Percentiles rank a stretch among this genome's conserved stretches.
Evolutionary conservation across 305 asterid genomes (phyloP).

Genomic region (Fraxinus albicans): DNA sequence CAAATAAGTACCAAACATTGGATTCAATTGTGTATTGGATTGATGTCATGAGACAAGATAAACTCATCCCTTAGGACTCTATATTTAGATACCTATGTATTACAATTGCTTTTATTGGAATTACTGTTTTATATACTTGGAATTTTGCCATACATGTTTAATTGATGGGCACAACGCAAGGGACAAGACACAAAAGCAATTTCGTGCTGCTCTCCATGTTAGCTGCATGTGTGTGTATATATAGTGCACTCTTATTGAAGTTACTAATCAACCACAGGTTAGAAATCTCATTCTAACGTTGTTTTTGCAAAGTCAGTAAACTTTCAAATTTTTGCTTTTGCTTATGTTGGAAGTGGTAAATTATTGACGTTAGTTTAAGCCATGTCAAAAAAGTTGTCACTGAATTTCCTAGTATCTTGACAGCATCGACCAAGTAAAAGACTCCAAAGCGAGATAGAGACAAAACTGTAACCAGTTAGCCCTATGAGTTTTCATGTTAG

Average conservation of each 20-base stretch:
- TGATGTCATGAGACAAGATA: conserved; percentile 66
- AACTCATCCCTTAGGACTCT: conserved; percentile 41
- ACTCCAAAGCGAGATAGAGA: neutral
- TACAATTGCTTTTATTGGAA: neutral
- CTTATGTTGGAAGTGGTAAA: neutral
- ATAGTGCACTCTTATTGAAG: neutral
- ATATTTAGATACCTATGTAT: neutral
- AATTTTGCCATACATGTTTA: neutral
- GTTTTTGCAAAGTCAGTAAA: no score
- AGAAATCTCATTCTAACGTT: neutral
- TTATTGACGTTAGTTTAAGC: neutral
- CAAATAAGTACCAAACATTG: conserved; percentile 48
- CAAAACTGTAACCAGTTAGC: neutral
- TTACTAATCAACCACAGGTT: neutral
- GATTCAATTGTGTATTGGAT: conserved; percentile 77
- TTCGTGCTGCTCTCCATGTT: neutral
- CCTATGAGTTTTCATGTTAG: neutral
- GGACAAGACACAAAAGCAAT: neutral
- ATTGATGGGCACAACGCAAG: neutral
- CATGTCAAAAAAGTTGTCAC: neutral
- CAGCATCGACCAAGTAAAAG: neutral
- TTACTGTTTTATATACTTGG: neutral
- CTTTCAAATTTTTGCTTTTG: neutral
- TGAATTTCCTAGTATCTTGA: neutral
- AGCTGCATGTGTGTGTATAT: neutral